These are phyloP conservation scores for Iris pallida DNA, from an alignment of 116 monocot species.

Conservation along the genomic window DNA sequence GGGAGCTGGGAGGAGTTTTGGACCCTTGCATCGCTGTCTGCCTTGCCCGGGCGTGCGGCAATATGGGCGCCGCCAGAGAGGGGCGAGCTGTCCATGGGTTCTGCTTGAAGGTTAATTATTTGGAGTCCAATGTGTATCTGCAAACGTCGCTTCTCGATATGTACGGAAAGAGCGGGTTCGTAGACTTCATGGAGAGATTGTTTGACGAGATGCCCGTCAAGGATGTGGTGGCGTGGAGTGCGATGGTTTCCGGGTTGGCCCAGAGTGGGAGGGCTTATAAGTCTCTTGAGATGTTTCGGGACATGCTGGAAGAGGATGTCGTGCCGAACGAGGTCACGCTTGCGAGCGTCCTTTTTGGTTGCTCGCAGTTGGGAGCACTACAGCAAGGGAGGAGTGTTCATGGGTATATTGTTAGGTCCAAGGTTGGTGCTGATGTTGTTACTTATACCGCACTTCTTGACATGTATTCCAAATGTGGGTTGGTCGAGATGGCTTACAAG, in stretches of 20 bases:
- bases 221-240: constrained; percentile 32
- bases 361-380: constrained; percentile 25
- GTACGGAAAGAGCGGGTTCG: constrained; percentile 32
- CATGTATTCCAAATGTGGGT: constrained; percentile 37
- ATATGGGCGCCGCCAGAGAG: constrained; percentile 17
- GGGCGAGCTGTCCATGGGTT: constrained; percentile 31
- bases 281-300: constrained; percentile 15
- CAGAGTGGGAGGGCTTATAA: constrained; percentile 26
- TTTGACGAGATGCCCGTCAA: constrained; percentile 29
- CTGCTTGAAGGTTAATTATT: constrained; percentile 27
- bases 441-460: constrained; percentile 30
- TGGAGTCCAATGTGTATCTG: constrained; percentile 33
- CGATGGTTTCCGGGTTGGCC: constrained; percentile 26
- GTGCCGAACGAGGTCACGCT: constrained; percentile 37
- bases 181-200: constrained; percentile 15
- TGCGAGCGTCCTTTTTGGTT: constrained; percentile 32
- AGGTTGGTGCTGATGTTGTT: constrained; percentile 31
- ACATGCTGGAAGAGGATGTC: constrained; percentile 18
- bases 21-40: constrained; percentile 27
- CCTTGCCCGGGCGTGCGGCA: constrained; percentile 30
- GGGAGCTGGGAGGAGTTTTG: constrained; percentile 7
- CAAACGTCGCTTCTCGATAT: constrained; percentile 42
- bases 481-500: constrained; percentile 9
- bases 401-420: constrained; percentile 22
- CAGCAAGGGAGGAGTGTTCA: constrained; percentile 36